Conservation (phyloP, 805 yeast genomes). For the Schwanniomyces pseudopolymorphus region DNA sequence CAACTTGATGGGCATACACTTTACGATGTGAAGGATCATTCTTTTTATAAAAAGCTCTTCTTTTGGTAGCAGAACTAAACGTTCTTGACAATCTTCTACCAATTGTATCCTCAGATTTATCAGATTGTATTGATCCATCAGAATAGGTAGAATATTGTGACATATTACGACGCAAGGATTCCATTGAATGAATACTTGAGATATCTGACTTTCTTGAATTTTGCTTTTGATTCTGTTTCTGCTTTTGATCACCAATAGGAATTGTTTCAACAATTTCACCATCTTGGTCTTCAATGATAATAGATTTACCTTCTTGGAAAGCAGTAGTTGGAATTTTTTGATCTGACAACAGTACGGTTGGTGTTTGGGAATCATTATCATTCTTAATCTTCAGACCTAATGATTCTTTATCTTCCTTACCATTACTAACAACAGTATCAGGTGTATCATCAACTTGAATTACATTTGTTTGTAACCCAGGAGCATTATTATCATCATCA, state of each 20-base stretch:
- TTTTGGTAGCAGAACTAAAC: constrained; percentile 11
- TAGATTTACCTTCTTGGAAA: constrained; percentile 62
- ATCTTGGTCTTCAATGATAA: constrained; percentile 77
- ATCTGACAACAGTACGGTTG: neutral
- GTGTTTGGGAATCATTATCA: neutral
- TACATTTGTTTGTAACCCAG: neutral
- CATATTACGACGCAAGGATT: constrained; percentile 37
- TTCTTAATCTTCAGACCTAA: constrained; percentile 1
- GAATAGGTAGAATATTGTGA: constrained; percentile 33
- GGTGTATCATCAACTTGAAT: constrained; percentile 3
- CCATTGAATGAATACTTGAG: constrained; percentile 39
- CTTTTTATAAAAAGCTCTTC: constrained; percentile 28
- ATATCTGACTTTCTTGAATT: constrained; percentile 10
- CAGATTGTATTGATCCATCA: constrained; percentile 4
- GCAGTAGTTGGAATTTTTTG: constrained; percentile 33
- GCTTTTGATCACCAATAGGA: constrained; percentile 31
- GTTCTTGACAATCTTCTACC: constrained; percentile 11
- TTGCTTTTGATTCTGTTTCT: constrained; percentile 1
- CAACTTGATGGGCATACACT: constrained; percentile 76
- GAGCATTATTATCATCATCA: constrained; percentile 6
- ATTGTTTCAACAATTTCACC: constrained; percentile 74
- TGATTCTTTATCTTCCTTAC: constrained; percentile 5
- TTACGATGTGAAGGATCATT: constrained; percentile 31
- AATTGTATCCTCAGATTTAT: constrained; percentile 8
- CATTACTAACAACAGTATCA: constrained; percentile 6